Percentiles rank a stretch among this genome's conserved stretches.
Conservation (phyloP, 257 asterid genomes). For the Rauvolfia tetraphylla region DNA sequence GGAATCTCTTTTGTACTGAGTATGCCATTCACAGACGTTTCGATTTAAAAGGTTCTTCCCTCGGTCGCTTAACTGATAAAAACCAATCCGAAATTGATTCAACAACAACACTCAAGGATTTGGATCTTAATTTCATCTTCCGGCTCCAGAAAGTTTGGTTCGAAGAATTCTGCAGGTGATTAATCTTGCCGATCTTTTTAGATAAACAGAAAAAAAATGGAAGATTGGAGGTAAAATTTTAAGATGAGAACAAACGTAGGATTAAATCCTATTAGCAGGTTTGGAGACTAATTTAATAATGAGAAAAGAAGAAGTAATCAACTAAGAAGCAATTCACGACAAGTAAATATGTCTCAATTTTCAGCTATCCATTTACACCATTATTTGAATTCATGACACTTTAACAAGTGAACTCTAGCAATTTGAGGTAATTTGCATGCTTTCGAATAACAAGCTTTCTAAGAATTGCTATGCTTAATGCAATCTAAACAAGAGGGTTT, state of each 20-base stretch:
- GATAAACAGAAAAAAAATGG: background rate
- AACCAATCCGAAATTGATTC: constrained; percentile 70
- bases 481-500: no score
- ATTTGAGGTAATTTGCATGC: background rate
- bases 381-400: background rate
- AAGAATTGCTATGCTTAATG: background rate
- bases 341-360: no score
- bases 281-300: no score
- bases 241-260: no score
- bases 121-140: constrained; percentile 80
- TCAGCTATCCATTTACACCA: no score
- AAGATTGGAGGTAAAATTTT: background rate
- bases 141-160: constrained; percentile 67
- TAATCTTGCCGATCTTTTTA: background rate
- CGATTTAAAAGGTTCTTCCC: constrained; percentile 93
- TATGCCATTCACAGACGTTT: constrained; percentile 71
- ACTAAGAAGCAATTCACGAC: background rate
- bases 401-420: background rate
- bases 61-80: constrained; percentile 70
- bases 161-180: constrained; percentile 73
- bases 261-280: no score
- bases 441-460: background rate
- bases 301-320: background rate
- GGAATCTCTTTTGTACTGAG: constrained; percentile 78
- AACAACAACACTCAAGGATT: constrained; percentile 87